Conservation (phyloP, 2,329 filamentous ascomycete genomes). For the Arachnopeziza araneosa region DNA sequence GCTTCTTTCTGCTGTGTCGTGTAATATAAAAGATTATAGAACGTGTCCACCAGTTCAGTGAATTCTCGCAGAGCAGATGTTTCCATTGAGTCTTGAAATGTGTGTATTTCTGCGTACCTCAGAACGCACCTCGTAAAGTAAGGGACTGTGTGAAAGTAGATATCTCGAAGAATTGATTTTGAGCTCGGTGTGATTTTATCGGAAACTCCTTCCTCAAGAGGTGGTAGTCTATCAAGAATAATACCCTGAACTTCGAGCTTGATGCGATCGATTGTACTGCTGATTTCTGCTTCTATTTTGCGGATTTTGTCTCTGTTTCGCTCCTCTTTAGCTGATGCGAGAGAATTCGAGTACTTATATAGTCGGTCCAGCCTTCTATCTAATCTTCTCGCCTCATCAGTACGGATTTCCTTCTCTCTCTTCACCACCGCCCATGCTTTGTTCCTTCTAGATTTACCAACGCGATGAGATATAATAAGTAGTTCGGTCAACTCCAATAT, state of each 20-base stretch:
- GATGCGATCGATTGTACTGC: neutral
- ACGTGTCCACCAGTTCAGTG: neutral
- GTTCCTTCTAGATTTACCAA: neutral
- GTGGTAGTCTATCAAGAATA: neutral
- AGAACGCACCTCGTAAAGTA: neutral
- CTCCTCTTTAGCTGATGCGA: neutral
- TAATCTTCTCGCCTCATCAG: neutral
- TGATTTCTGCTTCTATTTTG: neutral
- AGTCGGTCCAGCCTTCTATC: neutral
- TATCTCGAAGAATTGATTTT: neutral
- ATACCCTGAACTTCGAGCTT: neutral
- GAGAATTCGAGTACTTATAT: neutral
- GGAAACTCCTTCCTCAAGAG: neutral
- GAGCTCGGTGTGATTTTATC: neutral
- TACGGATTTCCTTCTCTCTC: neutral
- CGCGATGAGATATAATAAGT: neutral
- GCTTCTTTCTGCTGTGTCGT: neutral
- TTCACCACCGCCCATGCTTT: neutral
- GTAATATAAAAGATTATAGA: neutral
- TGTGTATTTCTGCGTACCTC: neutral
- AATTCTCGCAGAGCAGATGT: neutral
- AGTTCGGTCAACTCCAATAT: neutral
- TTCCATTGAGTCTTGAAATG: neutral
- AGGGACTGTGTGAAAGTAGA: neutral
- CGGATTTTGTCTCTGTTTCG: neutral